These are phyloP conservation scores for Bipolaris oryzae DNA, from an alignment of 2,329 filamentous ascomycete species.

Conservation along the genomic window DNA sequence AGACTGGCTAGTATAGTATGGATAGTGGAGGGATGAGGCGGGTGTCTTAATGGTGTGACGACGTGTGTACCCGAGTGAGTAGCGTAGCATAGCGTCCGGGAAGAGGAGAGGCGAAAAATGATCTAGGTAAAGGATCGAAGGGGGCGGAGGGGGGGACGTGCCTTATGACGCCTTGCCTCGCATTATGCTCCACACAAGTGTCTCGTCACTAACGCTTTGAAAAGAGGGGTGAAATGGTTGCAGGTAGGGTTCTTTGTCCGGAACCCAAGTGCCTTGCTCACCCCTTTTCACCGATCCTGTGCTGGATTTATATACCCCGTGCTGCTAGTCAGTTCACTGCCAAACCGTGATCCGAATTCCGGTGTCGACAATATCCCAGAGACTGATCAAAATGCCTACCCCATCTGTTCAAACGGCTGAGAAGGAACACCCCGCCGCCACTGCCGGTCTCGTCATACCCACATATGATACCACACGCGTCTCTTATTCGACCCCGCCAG, in stretches of 20 bases:
- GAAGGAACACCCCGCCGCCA: conserved; percentile 17
- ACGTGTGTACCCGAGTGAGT: conserved; percentile 16
- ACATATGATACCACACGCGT: conserved; percentile 5
- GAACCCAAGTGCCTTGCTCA: background rate
- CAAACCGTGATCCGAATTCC: background rate
- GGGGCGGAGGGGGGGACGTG: conserved; percentile 16
- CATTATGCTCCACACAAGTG: conserved; percentile 1
- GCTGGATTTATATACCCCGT: background rate
- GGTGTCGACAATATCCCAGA: background rate
- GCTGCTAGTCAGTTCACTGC: background rate
- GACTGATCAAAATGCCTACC: too few species aligned
- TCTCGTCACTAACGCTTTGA: conserved; percentile 4
- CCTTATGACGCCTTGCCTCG: conserved; percentile 3
- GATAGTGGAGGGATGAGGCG: conserved; percentile 17
- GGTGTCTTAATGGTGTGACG: conserved; percentile 24
- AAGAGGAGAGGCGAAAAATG: conserved; percentile 32
- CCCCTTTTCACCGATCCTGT: conserved; percentile 1
- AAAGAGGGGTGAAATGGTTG: background rate
- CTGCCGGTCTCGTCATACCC: conserved; percentile 20
- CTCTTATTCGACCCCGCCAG: conserved; percentile 29
- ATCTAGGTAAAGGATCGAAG: conserved; percentile 12
- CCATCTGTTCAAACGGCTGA: too few species aligned
- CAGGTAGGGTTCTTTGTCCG: background rate
- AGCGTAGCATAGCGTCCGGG: conserved; percentile 16
- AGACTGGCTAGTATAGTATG: conserved; percentile 8